Evolutionary conservation across 2,329 filamentous ascomycete genomes (phyloP), one percentile per base, ranked within the genome.

Genomic region (Colletotrichum siamense): DNA sequence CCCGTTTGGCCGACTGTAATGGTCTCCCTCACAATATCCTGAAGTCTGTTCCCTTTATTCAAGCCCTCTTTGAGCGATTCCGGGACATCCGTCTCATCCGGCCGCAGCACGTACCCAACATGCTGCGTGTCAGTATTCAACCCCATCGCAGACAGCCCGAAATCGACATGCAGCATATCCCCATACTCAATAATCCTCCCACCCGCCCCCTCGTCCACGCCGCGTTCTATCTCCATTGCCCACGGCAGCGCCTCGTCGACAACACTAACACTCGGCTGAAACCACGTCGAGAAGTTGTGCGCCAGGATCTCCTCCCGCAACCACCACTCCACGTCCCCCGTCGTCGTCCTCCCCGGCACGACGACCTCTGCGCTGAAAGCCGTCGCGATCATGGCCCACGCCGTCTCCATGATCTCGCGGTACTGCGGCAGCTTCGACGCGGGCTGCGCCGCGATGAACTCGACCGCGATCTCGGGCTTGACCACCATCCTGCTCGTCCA

Each of bases 271-370:
- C 82, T 82, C 3, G 88, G 88, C 22, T 89, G 87, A 78, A 90
- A 90, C 88, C 88, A 90, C 6, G 88, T 89, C 8, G 86, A 88
- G 81, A 89, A 89, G 79, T 90, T 89, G 70, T 88, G 82, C 34
- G 84, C 82, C 80, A 88, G 86, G 26, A 89, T 84, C 78, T 84
- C 85, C 52, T 88, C 87, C n/a, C 88, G 83, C 81, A 89, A 83
- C 87, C 87, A 89, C 88, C 88, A 90, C 78, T 88, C 87, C 4
- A 90, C 82, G 72, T 89, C 88, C 81, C 82, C 69, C 9, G 87
- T 86, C 4, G 85, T 89, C 24, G 87, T 88, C 63, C 78, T 75
- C 0, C 86, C 87, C 1, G 88, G 87, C 22, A 78, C 78, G 66
- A 90, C 85, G 7, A 87, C 83, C 67, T 78, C 79, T 79, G 83